Percentiles rank a stretch among this genome's conserved stretches.
phyloP scores from a whole-genome alignment of 805 yeast genomes.

The Wickerhamomyces bisporus region DNA sequence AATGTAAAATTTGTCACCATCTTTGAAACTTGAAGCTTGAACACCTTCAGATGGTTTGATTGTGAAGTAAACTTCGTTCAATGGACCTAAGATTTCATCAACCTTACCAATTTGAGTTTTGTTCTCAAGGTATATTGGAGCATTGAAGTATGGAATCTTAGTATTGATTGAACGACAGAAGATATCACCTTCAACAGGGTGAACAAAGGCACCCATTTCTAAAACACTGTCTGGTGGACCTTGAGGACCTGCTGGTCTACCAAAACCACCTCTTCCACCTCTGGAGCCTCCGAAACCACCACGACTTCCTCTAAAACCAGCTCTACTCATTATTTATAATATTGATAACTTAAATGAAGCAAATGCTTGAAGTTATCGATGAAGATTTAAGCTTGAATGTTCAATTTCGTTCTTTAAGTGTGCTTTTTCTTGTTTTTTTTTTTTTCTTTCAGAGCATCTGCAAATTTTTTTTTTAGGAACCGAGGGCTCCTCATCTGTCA shows the following conservation, averaged over 20 bases:
- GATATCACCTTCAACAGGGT: slow-evolving; percentile 94
- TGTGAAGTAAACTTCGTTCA: slow-evolving; percentile 97
- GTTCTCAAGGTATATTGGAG: slow-evolving; percentile 95
- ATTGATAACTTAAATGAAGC: neutral
- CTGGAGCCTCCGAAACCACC: slow-evolving; percentile 66
- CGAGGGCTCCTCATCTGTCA: slow-evolving; percentile 1
- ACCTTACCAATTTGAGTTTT: slow-evolving; percentile 96
- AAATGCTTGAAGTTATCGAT: neutral
- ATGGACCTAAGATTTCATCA: slow-evolving; percentile 96
- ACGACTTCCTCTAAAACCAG: slow-evolving; percentile 53
- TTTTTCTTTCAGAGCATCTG: neutral
- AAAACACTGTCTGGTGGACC: slow-evolving; percentile 96
- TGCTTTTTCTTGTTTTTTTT: neutral
- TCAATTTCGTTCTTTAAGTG: neutral
- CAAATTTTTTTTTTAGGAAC: slow-evolving; percentile 2
- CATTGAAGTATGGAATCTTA: slow-evolving; percentile 96
- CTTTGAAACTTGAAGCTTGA: slow-evolving; percentile 87
- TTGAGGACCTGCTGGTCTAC: slow-evolving; percentile 69
- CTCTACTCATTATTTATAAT: slow-evolving; percentile 36
- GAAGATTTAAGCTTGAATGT: neutral
- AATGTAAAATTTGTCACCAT: slow-evolving; percentile 93
- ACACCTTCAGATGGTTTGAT: slow-evolving; percentile 96
- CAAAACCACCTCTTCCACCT: slow-evolving; percentile 43
- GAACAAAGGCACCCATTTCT: slow-evolving; percentile 92
- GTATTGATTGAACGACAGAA: slow-evolving; percentile 93